Percentiles rank a stretch among this genome's conserved stretches.
These are phyloP conservation scores for Phytopythium helicoides DNA, from an alignment of 352 stramenopile species.

Conservation along the genomic window DNA sequence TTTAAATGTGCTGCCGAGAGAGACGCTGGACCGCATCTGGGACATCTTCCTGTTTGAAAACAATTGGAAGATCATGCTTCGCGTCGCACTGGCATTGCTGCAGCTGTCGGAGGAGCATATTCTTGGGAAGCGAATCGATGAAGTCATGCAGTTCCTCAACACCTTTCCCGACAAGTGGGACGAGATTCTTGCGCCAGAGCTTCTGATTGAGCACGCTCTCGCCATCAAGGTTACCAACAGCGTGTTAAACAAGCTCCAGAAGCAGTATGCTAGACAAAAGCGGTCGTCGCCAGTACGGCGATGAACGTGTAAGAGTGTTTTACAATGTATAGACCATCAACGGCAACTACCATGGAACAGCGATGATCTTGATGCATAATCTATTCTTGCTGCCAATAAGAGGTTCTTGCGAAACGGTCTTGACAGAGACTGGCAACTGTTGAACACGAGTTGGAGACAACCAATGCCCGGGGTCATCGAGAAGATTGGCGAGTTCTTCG, in stretches of 20 bases:
- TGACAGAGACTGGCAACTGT: too few relatives aligned
- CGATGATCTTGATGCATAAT: too few relatives aligned
- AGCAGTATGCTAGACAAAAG: slow-evolving; percentile 59
- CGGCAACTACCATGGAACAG: too few relatives aligned
- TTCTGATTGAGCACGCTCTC: slow-evolving; percentile 47
- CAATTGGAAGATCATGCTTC: slow-evolving; percentile 85
- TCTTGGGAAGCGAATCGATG: slow-evolving; percentile 65
- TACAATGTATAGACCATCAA: too few relatives aligned
- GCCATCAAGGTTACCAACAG: slow-evolving; percentile 78
- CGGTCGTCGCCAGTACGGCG: slow-evolving; percentile 28
- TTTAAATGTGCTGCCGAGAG: slow-evolving; percentile 72
- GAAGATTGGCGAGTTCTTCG: slow-evolving; percentile 71
- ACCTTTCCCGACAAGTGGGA: slow-evolving; percentile 63
- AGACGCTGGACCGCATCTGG: slow-evolving; percentile 79
- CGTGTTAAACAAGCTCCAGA: slow-evolving; percentile 70
- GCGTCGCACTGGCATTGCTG: slow-evolving; percentile 64
- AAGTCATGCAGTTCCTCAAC: slow-evolving; percentile 88
- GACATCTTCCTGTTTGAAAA: slow-evolving; percentile 85
- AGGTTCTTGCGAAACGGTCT: too few relatives aligned
- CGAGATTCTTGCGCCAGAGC: slow-evolving; percentile 47
- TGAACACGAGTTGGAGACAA: too few relatives aligned
- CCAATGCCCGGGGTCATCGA: slow-evolving; percentile 57
- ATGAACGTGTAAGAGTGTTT: not conserved
- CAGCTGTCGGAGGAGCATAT: slow-evolving; percentile 66
- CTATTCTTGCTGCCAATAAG: too few relatives aligned